Conservation (phyloP, 495 filamentous ascomycete species). For the Penicillium coffeae region DNA sequence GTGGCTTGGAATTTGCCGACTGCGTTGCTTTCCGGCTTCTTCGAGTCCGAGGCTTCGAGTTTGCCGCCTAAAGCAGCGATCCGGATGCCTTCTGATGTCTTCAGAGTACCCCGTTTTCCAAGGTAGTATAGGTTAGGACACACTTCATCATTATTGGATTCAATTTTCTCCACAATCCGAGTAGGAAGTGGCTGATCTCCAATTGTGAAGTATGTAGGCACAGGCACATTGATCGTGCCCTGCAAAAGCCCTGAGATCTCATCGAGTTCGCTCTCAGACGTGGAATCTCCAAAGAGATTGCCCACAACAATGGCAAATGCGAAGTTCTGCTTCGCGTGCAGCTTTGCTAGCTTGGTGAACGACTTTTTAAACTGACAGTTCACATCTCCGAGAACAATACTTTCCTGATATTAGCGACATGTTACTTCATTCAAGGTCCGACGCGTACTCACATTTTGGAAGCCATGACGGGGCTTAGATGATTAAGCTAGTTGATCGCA, state of each 20-base stretch:
- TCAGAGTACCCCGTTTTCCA: conserved; percentile 76
- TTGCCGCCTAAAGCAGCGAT: conserved; percentile 77
- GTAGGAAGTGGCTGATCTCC: conserved; percentile 65
- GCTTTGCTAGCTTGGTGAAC: conserved; percentile 70
- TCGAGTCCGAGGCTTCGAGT: conserved; percentile 8
- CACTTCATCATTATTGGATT: conserved; percentile 68
- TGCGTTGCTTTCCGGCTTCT: conserved; percentile 22
- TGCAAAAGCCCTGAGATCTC: conserved; percentile 62
- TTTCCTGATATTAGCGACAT: conserved; percentile 26
- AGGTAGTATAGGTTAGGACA: conserved; percentile 86
- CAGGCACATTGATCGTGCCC: conserved; percentile 64
- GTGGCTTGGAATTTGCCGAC: conserved; percentile 24
- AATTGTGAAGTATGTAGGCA: conserved; percentile 84
- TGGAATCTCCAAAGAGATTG: conserved; percentile 63
- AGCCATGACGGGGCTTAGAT: conserved; percentile 27
- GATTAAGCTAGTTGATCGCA: background rate
- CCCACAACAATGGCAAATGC: conserved; percentile 78
- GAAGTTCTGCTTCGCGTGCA: conserved; percentile 84
- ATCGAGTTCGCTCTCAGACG: conserved; percentile 48
- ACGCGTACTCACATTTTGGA: conserved; percentile 62
- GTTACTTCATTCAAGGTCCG: background rate
- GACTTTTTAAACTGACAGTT: conserved; percentile 68
- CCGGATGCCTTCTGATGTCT: conserved; percentile 83
- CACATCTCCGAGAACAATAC: conserved; percentile 75
- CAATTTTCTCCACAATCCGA: conserved; percentile 64